A percentile compares a stretch with the other conserved stretches of the same genome.
phyloP scores from a whole-genome alignment of 2,329 filamentous ascomycete species.

The Paecilomyces formosus region DNA sequence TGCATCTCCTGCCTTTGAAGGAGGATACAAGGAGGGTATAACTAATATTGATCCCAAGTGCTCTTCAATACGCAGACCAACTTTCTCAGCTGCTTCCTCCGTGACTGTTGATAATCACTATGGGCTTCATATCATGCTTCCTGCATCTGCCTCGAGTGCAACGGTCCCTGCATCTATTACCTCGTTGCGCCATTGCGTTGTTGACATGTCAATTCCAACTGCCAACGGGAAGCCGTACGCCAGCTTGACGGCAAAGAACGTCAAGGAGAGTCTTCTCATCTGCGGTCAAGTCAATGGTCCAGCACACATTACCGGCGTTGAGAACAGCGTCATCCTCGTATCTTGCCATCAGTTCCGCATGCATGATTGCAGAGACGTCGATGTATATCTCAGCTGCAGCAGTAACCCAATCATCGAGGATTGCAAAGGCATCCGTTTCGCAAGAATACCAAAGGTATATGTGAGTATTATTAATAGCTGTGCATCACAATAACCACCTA shows the following conservation, averaged over 20 bases:
- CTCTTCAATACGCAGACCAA: conserved; percentile 41
- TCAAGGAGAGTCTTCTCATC: conserved; percentile 64
- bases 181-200: conserved; percentile 61
- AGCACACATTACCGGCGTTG: conserved; percentile 70
- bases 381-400: conserved; percentile 73
- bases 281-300: conserved; percentile 73
- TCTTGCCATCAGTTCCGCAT: conserved; percentile 83
- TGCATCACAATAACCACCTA: no score
- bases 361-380: conserved; percentile 74
- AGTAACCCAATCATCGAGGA: conserved; percentile 93
- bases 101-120: conserved; percentile 61
- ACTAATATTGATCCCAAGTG: conserved; percentile 9
- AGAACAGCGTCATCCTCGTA: conserved; percentile 68
- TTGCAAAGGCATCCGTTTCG: conserved; percentile 70
- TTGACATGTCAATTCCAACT: conserved; percentile 69
- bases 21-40: conserved; percentile 13
- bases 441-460: conserved; percentile 62
- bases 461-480: conserved; percentile 42
- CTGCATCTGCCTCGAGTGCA: conserved; percentile 60
- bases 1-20: conserved; percentile 20
- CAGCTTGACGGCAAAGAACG: conserved; percentile 60
- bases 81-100: conserved; percentile 54
- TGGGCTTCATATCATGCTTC: conserved; percentile 69
- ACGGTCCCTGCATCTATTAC: conserved; percentile 68
- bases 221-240: conserved; percentile 57